Evolutionary conservation across 2,329 filamentous ascomycete species (phyloP).

Genomic region (Thermoascus crustaceus): DNA sequence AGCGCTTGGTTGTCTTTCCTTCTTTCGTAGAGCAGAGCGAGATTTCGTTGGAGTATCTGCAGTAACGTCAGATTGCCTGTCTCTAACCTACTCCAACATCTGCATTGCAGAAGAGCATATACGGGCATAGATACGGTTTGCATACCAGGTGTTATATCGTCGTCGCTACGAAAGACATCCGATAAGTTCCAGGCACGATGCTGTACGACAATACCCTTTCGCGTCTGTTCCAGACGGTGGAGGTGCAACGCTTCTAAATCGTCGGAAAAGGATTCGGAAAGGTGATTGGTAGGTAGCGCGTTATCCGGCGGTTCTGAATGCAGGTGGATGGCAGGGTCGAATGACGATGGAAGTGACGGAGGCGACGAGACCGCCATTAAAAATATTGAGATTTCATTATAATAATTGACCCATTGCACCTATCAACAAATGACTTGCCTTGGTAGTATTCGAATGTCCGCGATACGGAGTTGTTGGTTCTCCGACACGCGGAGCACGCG

Average conservation of each 20-base stretch:
- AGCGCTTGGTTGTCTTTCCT: conserved; percentile 8
- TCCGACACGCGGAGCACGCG: background rate
- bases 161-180: conserved; percentile 36
- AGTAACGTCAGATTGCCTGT: conserved; percentile 5
- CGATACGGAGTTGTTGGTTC: background rate
- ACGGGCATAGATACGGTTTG: background rate
- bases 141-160: conserved; percentile 30
- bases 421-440: background rate
- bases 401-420: background rate
- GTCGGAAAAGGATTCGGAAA: conserved; percentile 30
- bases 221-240: conserved; percentile 24
- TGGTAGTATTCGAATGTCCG: background rate
- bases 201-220: conserved; percentile 34
- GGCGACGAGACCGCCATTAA: conserved; percentile 19
- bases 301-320: conserved; percentile 35
- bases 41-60: conserved; percentile 33
- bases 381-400: background rate
- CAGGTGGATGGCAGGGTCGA: conserved; percentile 43
- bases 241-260: conserved; percentile 33
- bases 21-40: conserved; percentile 8
- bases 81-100: background rate
- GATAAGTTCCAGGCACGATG: conserved; percentile 35
- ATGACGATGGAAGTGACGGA: conserved; percentile 37
- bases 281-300: conserved; percentile 12
- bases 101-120: background rate